Evolutionary conservation across 352 stramenopile genomes (phyloP), one percentile per base, ranked within the genome.

Genomic region (Phytopythium litorale): DNA sequence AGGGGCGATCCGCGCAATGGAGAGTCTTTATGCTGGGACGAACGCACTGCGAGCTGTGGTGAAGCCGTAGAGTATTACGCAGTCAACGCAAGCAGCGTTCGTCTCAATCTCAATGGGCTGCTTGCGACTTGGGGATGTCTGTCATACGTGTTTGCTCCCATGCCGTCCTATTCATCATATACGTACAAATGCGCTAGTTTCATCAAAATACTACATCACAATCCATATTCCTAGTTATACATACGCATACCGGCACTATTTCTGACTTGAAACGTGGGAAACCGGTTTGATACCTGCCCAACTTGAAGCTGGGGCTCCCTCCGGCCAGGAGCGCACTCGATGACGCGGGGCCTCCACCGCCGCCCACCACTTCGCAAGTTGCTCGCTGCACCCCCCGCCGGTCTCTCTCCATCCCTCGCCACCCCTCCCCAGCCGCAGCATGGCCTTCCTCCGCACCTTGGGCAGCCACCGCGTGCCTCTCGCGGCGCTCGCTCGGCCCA

Each of bases 291-390:
- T n/a, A 54, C 48, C 48, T 61, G 25, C 54, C 35, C 35, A 71
- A 73, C 60, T 73, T 77, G 63, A 77, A 74, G 70, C 62, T 72
- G 38, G 49, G 49, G 3, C 7, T 6, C 7, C 18, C 49, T 35
- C 5, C 1, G 21, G 16, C 21, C 46, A 64, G 35, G 3, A 62
- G 55, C 43, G 53, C 54, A n/a, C 12, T 25, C 18, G 25, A 51
- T 51, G 45, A 51, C 45, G n/a, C 45, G 45, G 45, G 42, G 42
- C 25, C 25, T 28, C 25, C 25, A 28, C 25, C 25, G 21, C 53
- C 15, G 30, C 4, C 21, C 21, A 21, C 25, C 58, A 59, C 21
- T 63, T 49, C 15, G 50, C 40, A 76, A 70, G 62, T 40, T 66
- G 15, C 60, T 43, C 32, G 46, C 45, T 2, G 35, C 61, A 35